A percentile compares a stretch with the other conserved stretches of the same genome.
These are phyloP conservation scores for Noccaea caerulescens DNA, from an alignment of 345 rosid species.

Conservation along the genomic window DNA sequence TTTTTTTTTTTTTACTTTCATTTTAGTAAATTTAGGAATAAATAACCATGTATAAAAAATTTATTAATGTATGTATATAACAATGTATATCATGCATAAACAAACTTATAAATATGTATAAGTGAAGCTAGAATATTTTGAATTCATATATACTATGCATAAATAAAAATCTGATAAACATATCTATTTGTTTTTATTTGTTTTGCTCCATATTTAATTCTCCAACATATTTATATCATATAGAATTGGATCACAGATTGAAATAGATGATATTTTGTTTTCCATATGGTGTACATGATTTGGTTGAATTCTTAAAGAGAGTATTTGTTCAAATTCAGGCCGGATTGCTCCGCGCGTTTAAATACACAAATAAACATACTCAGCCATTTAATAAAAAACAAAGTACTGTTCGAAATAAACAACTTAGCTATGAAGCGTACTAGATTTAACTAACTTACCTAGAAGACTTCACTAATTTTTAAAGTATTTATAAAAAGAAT, in stretches of 20 bases:
- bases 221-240: background rate
- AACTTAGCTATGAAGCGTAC: background rate
- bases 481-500: conserved; percentile 6
- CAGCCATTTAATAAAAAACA: background rate
- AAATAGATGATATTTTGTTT: background rate
- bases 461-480: conserved; percentile 9
- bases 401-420: background rate
- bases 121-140: no score
- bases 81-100: background rate
- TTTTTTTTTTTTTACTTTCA: no score
- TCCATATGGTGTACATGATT: background rate
- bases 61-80: no score
- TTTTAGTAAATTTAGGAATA: no score
- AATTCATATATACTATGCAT: no score
- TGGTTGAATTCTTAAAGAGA: background rate
- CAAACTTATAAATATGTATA: background rate
- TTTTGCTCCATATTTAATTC: background rate
- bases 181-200: background rate
- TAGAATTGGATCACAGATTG: background rate
- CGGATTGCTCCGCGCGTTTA: background rate
- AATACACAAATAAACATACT: background rate
- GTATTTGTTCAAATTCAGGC: background rate
- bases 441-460: conserved; percentile 33
- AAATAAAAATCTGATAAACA: no score
- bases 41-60: background rate